Conservation (phyloP, 495 filamentous ascomycete species). For the Trichoderma orchidacearum region DNA sequence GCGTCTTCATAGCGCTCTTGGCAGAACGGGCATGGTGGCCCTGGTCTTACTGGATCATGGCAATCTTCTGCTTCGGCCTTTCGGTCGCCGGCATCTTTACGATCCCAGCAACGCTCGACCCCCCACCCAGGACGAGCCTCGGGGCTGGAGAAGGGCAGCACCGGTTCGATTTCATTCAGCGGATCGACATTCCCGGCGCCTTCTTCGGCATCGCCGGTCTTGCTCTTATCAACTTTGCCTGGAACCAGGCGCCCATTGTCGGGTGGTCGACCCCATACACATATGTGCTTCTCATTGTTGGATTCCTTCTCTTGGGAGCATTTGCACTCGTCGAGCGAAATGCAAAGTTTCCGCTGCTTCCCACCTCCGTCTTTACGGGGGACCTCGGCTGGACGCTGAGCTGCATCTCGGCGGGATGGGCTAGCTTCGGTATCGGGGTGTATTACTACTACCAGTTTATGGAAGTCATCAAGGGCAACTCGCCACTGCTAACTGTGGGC, state of each 20-base stretch:
- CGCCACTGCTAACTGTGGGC: slow-evolving; percentile 31
- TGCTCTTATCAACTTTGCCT: slow-evolving; percentile 43
- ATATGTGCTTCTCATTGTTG: slow-evolving; percentile 42
- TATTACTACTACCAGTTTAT: slow-evolving; percentile 45
- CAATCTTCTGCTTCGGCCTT: slow-evolving; percentile 6
- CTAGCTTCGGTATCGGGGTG: slow-evolving; percentile 45
- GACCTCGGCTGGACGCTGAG: slow-evolving; percentile 40
- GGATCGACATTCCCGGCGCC: slow-evolving; percentile 37
- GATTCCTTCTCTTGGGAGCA: slow-evolving; percentile 29
- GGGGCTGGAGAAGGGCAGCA: not conserved
- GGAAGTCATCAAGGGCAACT: slow-evolving; percentile 26
- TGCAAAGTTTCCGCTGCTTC: slow-evolving; percentile 36
- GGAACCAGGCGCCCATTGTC: slow-evolving; percentile 46
- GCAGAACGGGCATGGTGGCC: slow-evolving; percentile 21
- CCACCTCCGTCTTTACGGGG: slow-evolving; percentile 30
- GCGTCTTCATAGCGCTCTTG: slow-evolving; percentile 26
- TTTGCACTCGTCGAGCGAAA: slow-evolving; percentile 41
- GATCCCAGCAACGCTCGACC: not conserved
- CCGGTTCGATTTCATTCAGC: not conserved
- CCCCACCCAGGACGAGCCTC: not conserved
- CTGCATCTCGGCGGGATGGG: slow-evolving; percentile 45
- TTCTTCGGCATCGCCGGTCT: slow-evolving; percentile 39
- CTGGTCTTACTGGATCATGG: slow-evolving; percentile 30
- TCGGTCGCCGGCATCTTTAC: slow-evolving; percentile 11
- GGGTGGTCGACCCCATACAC: slow-evolving; percentile 43